Evolutionary conservation across 441 rosid species (phyloP).

Genomic region (Pelargonium fulgidum): DNA sequence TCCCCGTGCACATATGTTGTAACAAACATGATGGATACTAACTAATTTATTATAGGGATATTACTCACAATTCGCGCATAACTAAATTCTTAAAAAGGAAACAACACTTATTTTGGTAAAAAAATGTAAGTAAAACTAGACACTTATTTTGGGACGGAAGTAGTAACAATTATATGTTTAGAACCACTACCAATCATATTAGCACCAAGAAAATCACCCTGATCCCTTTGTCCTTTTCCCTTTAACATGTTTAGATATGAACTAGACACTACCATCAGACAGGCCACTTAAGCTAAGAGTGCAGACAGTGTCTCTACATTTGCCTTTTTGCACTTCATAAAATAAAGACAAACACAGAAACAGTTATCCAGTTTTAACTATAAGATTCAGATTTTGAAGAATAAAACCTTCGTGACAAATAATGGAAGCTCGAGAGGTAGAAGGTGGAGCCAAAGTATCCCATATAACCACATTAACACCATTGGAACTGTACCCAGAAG

Average conservation of each 20-base stretch:
- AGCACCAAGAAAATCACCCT: background rate
- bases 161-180: background rate
- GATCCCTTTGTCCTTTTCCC: background rate
- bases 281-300: background rate
- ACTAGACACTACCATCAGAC: background rate
- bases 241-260: slow-evolving; percentile 1
- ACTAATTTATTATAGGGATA: too few species aligned
- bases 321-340: background rate
- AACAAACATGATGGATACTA: too few species aligned
- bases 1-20: too few species aligned
- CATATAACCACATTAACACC: slow-evolving; percentile 84
- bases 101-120: too few species aligned
- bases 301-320: background rate
- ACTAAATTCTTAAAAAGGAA: too few species aligned
- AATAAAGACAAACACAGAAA: slow-evolving; percentile 10
- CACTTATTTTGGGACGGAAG: too few species aligned
- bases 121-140: too few species aligned
- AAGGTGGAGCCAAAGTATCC: slow-evolving; percentile 94
- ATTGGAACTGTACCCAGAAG: slow-evolving; percentile 76
- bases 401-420: slow-evolving; percentile 78
- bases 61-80: too few species aligned
- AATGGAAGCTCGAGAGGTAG: slow-evolving; percentile 80
- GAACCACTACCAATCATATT: background rate
- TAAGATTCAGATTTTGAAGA: slow-evolving; percentile 8
- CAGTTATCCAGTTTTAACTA: slow-evolving; percentile 1